A percentile compares a stretch with the other conserved stretches of the same genome.
Evolutionary conservation across 805 yeast species (phyloP).

Genomic region (Hermanozyma aechmeae): DNA sequence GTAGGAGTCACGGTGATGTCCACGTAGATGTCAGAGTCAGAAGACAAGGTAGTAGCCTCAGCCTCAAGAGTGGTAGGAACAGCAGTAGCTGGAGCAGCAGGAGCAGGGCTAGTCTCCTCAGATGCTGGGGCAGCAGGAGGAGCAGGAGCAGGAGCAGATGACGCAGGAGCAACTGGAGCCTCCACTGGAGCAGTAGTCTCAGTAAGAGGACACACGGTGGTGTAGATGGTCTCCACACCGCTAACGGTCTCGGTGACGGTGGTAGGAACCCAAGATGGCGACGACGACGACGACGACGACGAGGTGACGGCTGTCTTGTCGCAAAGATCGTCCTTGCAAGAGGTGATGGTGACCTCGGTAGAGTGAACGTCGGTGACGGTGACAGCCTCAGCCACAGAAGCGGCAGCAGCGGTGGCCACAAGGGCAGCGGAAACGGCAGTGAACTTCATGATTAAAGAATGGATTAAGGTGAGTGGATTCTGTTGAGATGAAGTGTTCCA

Average conservation of each 20-base stretch:
- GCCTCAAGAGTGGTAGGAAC: conserved; percentile 4
- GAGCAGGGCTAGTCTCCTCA: no score
- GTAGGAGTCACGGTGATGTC: conserved; percentile 44
- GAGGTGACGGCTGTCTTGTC: background rate
- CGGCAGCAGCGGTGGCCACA: conserved; percentile 13
- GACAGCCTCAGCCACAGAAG: conserved; percentile 11
- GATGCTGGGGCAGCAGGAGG: conserved; percentile 2
- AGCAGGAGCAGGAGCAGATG: conserved; percentile 4
- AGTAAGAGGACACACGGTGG: conserved; percentile 11
- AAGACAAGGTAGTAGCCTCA: conserved; percentile 4
- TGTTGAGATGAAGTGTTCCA: background rate
- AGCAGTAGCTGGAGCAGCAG: background rate
- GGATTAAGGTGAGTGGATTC: conserved; percentile 2
- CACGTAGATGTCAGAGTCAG: conserved; percentile 30
- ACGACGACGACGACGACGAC: background rate
- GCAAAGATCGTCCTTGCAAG: conserved; percentile 5
- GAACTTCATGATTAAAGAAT: conserved; percentile 13
- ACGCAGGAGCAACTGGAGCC: conserved; percentile 4
- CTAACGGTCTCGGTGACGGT: conserved; percentile 16
- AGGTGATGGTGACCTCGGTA: conserved; percentile 19
- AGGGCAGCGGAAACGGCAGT: conserved; percentile 10
- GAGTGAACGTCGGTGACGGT: conserved; percentile 14
- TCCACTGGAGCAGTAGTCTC: conserved; percentile 6
- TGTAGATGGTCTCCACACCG: conserved; percentile 15
- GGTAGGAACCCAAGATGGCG: conserved; percentile 2